phyloP scores from a whole-genome alignment of 352 stramenopile genomes.

The Saprolegnia diclina region DNA sequence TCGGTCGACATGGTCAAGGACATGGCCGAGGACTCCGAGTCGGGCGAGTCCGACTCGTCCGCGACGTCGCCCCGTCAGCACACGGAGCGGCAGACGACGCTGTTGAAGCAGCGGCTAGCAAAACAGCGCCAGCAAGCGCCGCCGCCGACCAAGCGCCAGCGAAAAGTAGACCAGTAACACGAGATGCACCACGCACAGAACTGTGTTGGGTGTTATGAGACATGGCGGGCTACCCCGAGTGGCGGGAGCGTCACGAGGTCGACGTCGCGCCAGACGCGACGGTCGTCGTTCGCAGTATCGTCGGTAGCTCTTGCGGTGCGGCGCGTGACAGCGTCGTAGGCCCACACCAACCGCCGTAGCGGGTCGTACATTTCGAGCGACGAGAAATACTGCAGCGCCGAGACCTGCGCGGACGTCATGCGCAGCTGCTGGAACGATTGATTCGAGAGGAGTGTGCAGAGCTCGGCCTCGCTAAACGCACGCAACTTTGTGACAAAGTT shows the following conservation, averaged over 20 bases:
- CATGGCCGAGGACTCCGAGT: not conserved
- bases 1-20: conserved; percentile 5
- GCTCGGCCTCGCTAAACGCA: conserved; percentile 48
- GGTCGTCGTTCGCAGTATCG: conserved; percentile 32
- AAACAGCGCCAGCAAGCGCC: conserved; percentile 13
- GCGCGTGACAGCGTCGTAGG: conserved; percentile 40
- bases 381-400: conserved; percentile 49
- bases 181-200: not conserved
- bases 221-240: not conserved
- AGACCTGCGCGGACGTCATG: conserved; percentile 34
- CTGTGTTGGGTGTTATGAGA: not conserved
- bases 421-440: conserved; percentile 38
- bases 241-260: conserved; percentile 28
- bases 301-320: conserved; percentile 23
- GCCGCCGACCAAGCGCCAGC: not conserved
- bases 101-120: not conserved
- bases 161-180: conserved; percentile 23
- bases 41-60: not conserved
- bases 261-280: conserved; percentile 62
- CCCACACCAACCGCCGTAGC: conserved; percentile 57
- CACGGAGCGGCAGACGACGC: conserved; percentile 1
- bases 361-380: conserved; percentile 43
- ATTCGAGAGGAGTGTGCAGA: conserved; percentile 39
- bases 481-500: conserved; percentile 68
- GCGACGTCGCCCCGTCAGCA: conserved; percentile 10